Percentiles rank a stretch among this genome's conserved stretches.
These are phyloP conservation scores for Fusarium armeniacum DNA, from an alignment of 2,329 filamentous ascomycete genomes.

Conservation along the genomic window DNA sequence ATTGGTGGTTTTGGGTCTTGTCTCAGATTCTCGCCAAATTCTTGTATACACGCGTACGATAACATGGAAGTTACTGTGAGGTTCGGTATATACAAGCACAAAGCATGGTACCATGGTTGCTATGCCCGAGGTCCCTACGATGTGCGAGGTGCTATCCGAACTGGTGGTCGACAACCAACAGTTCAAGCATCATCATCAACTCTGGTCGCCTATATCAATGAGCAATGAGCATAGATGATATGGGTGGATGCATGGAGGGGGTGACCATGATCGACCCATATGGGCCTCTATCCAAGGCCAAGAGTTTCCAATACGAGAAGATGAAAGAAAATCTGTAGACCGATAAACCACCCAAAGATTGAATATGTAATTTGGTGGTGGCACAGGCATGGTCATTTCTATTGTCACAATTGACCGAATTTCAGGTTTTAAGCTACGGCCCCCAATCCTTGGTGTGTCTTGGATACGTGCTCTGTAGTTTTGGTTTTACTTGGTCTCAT, in stretches of 20 bases:
- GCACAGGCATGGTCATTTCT: conserved; percentile 29
- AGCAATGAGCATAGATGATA: conserved; percentile 20
- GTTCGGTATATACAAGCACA: conserved; percentile 7
- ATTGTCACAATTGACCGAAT: conserved; percentile 22
- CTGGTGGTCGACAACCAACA: conserved; percentile 1
- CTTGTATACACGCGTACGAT: conserved; percentile 27
- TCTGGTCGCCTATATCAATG: conserved; percentile 11
- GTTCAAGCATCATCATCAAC: not conserved
- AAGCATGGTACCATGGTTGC: not conserved
- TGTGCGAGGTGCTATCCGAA: not conserved
- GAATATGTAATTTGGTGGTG: conserved; percentile 13
- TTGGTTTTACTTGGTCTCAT: conserved; percentile 18
- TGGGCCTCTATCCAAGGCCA: conserved; percentile 2
- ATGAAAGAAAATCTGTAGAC: not conserved
- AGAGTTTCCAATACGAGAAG: conserved; percentile 1
- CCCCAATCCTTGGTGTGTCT: conserved; percentile 25
- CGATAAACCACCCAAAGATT: not conserved
- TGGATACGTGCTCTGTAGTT: not conserved
- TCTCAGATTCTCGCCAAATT: conserved; percentile 40
- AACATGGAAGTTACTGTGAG: conserved; percentile 21
- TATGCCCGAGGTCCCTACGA: not conserved
- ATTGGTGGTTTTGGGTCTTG: conserved; percentile 35
- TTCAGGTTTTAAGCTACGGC: conserved; percentile 25
- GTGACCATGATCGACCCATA: conserved; percentile 12
- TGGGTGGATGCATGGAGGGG: conserved; percentile 27